These are phyloP conservation scores for Lasiodiplodia gonubiensis DNA, from an alignment of 2,329 filamentous ascomycete species.

Conservation along the genomic window DNA sequence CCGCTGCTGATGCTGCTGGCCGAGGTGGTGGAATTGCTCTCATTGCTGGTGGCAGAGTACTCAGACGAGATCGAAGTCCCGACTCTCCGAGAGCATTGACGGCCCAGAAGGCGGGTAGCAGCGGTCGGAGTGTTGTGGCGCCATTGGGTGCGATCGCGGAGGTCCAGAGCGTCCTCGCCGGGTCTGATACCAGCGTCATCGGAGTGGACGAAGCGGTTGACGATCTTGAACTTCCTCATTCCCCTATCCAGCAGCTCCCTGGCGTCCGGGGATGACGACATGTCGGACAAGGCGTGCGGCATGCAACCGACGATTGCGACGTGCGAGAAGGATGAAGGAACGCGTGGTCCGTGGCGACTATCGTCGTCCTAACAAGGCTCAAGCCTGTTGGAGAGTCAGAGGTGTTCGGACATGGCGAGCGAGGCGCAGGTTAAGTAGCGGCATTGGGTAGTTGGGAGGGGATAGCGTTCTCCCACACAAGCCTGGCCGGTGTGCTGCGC, in stretches of 20 bases:
- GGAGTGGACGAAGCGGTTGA: neutral
- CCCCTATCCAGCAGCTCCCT: neutral
- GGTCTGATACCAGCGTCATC: slow-evolving; percentile 9
- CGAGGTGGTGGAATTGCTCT: neutral
- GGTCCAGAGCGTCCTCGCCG: slow-evolving; percentile 9
- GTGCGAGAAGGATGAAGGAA: neutral
- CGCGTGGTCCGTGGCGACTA: neutral
- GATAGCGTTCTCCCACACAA: neutral
- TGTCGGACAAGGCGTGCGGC: slow-evolving; percentile 6
- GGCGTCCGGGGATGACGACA: neutral
- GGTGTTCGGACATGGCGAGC: neutral
- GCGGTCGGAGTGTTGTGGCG: neutral
- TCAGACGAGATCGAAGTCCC: neutral
- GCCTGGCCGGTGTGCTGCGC: neutral
- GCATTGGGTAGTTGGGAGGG: neutral
- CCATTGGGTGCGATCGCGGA: neutral
- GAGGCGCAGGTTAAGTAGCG: neutral
- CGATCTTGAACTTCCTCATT: neutral
- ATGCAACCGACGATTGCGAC: neutral
- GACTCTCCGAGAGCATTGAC: neutral
- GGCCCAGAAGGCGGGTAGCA: neutral
- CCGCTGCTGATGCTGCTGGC: neutral
- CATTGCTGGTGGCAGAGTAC: neutral
- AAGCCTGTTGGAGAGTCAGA: neutral
- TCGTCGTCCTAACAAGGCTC: neutral